Percentiles rank a stretch among this genome's conserved stretches.
Evolutionary conservation across 306 rosid species (phyloP).

Genomic region (Hylodesmum podocarpum): DNA sequence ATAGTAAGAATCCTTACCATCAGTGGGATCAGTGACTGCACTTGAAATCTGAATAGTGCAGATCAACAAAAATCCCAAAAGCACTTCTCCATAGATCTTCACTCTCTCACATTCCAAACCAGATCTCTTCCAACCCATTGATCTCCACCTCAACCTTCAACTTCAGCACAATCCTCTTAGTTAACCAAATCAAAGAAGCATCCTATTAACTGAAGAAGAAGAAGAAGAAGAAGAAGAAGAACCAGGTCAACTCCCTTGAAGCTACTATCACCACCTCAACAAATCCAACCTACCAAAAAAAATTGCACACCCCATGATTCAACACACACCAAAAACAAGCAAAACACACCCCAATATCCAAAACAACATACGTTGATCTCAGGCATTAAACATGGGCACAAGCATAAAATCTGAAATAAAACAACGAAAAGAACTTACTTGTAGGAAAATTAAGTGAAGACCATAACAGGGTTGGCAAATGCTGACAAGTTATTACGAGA

Average conservation of each 20-base stretch:
- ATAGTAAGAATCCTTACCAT: constrained; percentile 55
- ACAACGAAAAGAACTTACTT: constrained; percentile 33
- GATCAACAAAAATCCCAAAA: constrained; percentile 58
- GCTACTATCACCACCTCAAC: constrained; percentile 19
- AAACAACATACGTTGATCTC: neutral
- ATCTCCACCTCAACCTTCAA: constrained; percentile 36
- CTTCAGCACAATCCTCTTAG: constrained; percentile 32
- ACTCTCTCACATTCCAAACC: constrained; percentile 35
- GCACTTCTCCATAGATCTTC: constrained; percentile 54
- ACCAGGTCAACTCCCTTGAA: constrained; percentile 17
- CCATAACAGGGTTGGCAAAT: constrained; percentile 37
- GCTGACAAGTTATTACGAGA: constrained; percentile 39
- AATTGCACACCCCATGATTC: neutral
- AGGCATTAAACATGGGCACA: neutral
- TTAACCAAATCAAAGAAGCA: constrained; percentile 41
- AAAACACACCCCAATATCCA: neutral
- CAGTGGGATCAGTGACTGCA: constrained; percentile 70
- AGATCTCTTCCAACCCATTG: constrained; percentile 82
- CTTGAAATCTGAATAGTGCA: constrained; percentile 53
- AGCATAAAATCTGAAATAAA: constrained; percentile 8
- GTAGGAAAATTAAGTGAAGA: constrained; percentile 30
- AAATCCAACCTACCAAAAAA: constrained; percentile 18
- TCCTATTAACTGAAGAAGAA: constrained; percentile 48
- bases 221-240: no score
- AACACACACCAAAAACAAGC: neutral